A percentile compares a stretch with the other conserved stretches of the same genome.
Conservation (phyloP, 2,329 filamentous ascomycete genomes). For the Eurotiales sp. region DNA sequence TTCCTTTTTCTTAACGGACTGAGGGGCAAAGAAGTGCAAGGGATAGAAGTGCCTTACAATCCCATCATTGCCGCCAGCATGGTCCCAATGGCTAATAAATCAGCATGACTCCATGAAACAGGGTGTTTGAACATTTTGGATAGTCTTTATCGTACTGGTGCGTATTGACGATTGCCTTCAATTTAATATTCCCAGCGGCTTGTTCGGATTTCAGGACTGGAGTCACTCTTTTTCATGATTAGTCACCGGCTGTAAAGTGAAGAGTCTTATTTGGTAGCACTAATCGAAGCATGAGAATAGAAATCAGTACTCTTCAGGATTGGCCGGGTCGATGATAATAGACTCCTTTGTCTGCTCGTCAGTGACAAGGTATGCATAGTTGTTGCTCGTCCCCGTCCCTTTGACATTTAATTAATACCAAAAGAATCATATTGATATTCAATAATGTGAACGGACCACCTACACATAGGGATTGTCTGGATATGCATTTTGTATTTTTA, state of each 20-base stretch:
- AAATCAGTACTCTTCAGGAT: constrained; percentile 46
- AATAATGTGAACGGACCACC: too few relatives aligned
- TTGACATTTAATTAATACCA: too few relatives aligned
- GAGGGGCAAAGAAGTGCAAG: too few relatives aligned
- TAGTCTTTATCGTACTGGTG: constrained; percentile 97
- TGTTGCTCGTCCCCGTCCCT: constrained; percentile 44
- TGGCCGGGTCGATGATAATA: constrained; percentile 50
- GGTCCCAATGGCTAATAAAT: constrained; percentile 74
- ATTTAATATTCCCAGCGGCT: constrained; percentile 67
- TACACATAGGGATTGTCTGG: constrained; percentile 53
- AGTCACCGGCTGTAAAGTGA: not conserved
- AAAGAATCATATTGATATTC: too few relatives aligned
- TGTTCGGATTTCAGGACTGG: constrained; percentile 70
- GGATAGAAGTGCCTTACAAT: constrained; percentile 40
- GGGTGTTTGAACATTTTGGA: too few relatives aligned
- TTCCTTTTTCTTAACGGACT: too few relatives aligned
- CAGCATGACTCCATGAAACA: not conserved
- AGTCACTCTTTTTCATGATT: constrained; percentile 47
- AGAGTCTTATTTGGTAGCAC: too few relatives aligned
- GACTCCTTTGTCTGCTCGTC: constrained; percentile 49
- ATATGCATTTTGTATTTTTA: constrained; percentile 43
- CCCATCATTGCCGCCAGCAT: constrained; percentile 85
- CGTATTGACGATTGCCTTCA: constrained; percentile 90
- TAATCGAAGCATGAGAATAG: too few relatives aligned
- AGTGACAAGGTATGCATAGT: constrained; percentile 51